Evolutionary conservation across 2,329 filamentous ascomycete genomes (phyloP), one percentile per base, ranked within the genome.

Genomic region (Rhexocercosporidium sp.): DNA sequence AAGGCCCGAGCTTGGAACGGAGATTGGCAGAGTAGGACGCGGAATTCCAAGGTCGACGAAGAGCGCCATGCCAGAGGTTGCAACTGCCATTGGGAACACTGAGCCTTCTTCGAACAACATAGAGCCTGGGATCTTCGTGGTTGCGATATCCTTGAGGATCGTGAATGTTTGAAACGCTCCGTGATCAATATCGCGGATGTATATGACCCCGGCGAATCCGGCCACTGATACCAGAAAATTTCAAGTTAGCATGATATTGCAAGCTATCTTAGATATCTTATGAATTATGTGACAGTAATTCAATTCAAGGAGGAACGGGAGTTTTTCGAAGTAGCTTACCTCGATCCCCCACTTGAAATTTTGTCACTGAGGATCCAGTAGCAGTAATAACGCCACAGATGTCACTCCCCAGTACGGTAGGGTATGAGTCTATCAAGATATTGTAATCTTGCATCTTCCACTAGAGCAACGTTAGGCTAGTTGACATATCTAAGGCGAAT

Each of bases 201-300:
- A 59, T 83, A 85, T 71, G 86, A 86, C 7, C 75, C 76, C 67
- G 18, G 44, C 67, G 44, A 71, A 73, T 3, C 72, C 85, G 82
- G 69, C 85, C 83, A 73, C 85, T 75, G 16, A 25, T 41, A 12
- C 7, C 31, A 22, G 6, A 2, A 22, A 9, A 12, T 3, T 6
- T 27, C 0, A 18, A 3, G 31, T 57, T 18, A 57, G 31, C n/a
- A 57, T 12, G 3, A 12, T 29, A 16, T 11, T 29, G 6, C 39
- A 44, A n/a, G 4, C 34, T 37, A 2, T 31, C 9, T 5, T 37
- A 37, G 34, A 37, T 2, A 37, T 7, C 12, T 37, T 37, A 9
- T 2, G n/a, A 44, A 6, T 47, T 9, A 22, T 47, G 44, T 25
- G n/a, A 20, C 9, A 11, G 9, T 47, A n/a, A 3, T 20, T 18